A percentile compares a stretch with the other conserved stretches of the same genome.
Evolutionary conservation across 2,329 filamentous ascomycete genomes (phyloP).

Genomic region (Pseudofabraea citricarpa): DNA sequence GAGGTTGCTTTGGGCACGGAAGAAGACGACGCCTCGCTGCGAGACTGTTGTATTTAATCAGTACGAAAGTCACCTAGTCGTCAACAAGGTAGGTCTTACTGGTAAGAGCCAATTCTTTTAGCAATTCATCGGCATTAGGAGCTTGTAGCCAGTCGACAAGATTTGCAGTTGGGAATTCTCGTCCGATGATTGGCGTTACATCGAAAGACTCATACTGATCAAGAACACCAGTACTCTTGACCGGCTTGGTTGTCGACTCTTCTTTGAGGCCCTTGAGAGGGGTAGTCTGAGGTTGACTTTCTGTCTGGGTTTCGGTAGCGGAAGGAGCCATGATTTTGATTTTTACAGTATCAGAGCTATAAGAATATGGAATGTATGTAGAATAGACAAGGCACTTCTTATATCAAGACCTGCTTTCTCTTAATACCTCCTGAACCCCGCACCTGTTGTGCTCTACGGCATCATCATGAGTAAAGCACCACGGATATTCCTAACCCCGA

Average conservation of each 20-base stretch:
- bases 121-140: constrained; percentile 40
- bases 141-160: constrained; percentile 42
- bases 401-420: no score
- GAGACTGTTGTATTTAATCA: constrained; percentile 45
- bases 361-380: no score
- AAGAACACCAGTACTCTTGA: constrained; percentile 20
- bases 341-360: no score
- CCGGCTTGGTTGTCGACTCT: constrained; percentile 3
- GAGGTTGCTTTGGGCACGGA: constrained; percentile 57
- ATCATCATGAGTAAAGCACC: no score
- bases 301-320: constrained; percentile 12
- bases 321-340: constrained; percentile 17
- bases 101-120: constrained; percentile 45
- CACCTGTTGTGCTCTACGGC: no score
- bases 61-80: background rate
- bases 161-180: constrained; percentile 37
- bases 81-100: constrained; percentile 16
- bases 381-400: no score
- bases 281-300: background rate
- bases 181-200: constrained; percentile 40
- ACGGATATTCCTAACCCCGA: no score
- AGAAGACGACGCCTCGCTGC: constrained; percentile 62
- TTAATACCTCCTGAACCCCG: no score
- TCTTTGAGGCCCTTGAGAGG: constrained; percentile 5
- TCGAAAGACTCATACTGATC: constrained; percentile 29